These are phyloP conservation scores for Triangularia setosa DNA, from an alignment of 2,329 filamentous ascomycete genomes.

Conservation along the genomic window DNA sequence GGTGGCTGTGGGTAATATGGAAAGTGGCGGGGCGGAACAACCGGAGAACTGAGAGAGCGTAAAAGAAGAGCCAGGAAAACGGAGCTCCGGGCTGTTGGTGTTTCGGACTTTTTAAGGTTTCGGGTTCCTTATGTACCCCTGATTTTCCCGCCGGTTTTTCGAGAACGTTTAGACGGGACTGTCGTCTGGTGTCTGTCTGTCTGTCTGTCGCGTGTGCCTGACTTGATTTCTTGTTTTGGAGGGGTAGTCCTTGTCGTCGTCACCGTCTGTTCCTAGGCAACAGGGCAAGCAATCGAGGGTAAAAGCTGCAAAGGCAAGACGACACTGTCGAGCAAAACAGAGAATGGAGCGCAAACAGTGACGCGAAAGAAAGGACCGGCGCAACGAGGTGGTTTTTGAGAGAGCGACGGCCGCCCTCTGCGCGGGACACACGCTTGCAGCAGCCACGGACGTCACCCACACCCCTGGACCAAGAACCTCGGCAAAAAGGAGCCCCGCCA, in stretches of 20 bases:
- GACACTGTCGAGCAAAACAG: neutral
- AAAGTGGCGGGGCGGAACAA: neutral
- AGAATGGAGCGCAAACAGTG: neutral
- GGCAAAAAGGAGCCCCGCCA: constrained; percentile 24
- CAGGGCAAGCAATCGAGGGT: neutral
- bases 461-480: constrained; percentile 19
- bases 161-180: neutral
- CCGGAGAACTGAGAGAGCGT: neutral
- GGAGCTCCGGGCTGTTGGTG: neutral
- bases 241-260: neutral
- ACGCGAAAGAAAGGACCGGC: neutral
- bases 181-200: neutral
- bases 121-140: neutral
- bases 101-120: neutral
- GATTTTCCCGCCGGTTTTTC: neutral
- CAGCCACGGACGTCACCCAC: constrained; percentile 18
- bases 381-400: constrained; percentile 1
- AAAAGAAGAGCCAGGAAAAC: neutral
- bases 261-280: neutral
- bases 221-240: neutral
- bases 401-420: neutral
- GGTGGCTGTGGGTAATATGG: neutral
- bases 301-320: neutral
- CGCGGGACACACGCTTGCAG: neutral
- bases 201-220: neutral